phyloP scores from a whole-genome alignment of 2,329 filamentous ascomycete species.

The Sclerotinia glacialis region DNA sequence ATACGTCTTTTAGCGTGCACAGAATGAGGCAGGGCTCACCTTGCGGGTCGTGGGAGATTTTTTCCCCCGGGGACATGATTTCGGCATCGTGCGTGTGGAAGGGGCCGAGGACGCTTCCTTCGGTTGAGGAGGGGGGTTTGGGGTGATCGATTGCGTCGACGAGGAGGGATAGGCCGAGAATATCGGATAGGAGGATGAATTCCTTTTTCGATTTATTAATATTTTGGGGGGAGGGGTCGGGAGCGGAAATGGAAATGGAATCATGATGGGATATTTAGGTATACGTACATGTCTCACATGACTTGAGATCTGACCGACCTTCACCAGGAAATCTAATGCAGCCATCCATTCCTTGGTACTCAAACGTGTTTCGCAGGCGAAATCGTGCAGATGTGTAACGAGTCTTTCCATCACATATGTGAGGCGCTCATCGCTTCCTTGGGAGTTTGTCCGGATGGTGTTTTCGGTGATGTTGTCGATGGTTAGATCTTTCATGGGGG shows the following conservation, averaged over 20 bases:
- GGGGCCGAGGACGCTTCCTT: slow-evolving; percentile 77
- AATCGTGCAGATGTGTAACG: slow-evolving; percentile 77
- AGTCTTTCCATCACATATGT: slow-evolving; percentile 71
- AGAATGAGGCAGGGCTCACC: slow-evolving; percentile 70
- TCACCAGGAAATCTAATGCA: slow-evolving; percentile 67
- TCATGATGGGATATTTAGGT: background rate
- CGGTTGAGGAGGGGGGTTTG: slow-evolving; percentile 66
- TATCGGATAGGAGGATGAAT: slow-evolving; percentile 79
- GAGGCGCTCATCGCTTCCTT: slow-evolving; percentile 61
- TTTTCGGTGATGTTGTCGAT: slow-evolving; percentile 80
- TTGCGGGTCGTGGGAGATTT: slow-evolving; percentile 65
- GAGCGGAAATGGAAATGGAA: background rate
- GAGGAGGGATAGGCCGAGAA: slow-evolving; percentile 74
- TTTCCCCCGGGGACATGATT: slow-evolving; percentile 51
- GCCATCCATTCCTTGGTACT: slow-evolving; percentile 77
- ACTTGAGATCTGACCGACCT: slow-evolving; percentile 69
- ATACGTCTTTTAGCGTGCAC: slow-evolving; percentile 67
- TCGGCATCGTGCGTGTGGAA: slow-evolving; percentile 81
- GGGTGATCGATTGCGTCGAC: slow-evolving; percentile 83
- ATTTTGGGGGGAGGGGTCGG: no score
- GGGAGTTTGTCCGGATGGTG: slow-evolving; percentile 70
- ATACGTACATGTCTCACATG: slow-evolving; percentile 66
- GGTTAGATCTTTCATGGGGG: slow-evolving; percentile 65
- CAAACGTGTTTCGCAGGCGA: slow-evolving; percentile 73
- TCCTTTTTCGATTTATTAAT: slow-evolving; percentile 47